phyloP scores from a whole-genome alignment of 495 filamentous ascomycete species.

The Jackrogersella multiformis region DNA sequence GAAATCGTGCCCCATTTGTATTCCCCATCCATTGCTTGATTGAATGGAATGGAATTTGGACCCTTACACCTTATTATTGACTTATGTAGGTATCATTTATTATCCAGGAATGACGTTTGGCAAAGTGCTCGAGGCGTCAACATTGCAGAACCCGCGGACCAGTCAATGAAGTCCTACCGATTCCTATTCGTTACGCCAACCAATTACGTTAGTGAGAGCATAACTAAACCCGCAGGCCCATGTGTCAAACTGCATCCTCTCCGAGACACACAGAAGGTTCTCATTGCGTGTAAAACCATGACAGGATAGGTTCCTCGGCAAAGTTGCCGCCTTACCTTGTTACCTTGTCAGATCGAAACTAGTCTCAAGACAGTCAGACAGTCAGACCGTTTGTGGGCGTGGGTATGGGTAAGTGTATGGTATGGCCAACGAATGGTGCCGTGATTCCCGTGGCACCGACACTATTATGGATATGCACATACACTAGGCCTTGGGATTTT shows the following conservation, averaged over 20 bases:
- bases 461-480: too few relatives aligned
- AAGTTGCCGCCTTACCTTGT: slow-evolving; percentile 13
- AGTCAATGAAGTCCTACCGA: slow-evolving; percentile 11
- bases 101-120: slow-evolving; percentile 12
- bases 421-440: slow-evolving; percentile 15
- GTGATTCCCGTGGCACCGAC: slow-evolving; percentile 25
- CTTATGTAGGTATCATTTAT: background rate
- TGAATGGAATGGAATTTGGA: slow-evolving; percentile 13
- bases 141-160: slow-evolving; percentile 12
- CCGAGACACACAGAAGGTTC: slow-evolving; percentile 25
- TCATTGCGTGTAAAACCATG: slow-evolving; percentile 18
- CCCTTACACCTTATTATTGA: background rate
- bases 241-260: background rate
- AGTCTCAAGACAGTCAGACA: background rate
- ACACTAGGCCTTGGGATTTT: too few relatives aligned
- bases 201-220: background rate
- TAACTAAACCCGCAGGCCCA: too few relatives aligned
- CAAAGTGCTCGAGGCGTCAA: slow-evolving; percentile 16
- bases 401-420: background rate
- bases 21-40: too few relatives aligned
- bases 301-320: slow-evolving; percentile 31
- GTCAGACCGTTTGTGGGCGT: background rate
- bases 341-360: background rate
- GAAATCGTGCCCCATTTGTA: background rate
- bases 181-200: background rate